Conservation (phyloP, 495 filamentous ascomycete species). For the Hypoxylon fragiforme region DNA sequence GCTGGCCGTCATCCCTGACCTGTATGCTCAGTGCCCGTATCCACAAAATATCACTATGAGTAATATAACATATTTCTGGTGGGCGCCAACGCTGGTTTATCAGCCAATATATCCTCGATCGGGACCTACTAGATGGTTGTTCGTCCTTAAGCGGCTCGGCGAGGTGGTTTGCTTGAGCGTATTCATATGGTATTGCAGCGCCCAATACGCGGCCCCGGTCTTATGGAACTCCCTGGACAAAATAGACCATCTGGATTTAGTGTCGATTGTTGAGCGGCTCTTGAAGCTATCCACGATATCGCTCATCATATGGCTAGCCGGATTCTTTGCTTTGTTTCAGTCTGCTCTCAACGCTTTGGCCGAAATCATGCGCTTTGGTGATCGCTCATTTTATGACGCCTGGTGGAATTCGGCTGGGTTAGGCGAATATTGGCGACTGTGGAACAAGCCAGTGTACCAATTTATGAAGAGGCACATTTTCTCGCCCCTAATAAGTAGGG, state of each 20-base stretch:
- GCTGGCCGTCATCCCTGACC: slow-evolving; percentile 65
- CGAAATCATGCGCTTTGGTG: slow-evolving; percentile 86
- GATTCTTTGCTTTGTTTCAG: slow-evolving; percentile 96
- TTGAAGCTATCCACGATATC: slow-evolving; percentile 95
- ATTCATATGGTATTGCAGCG: slow-evolving; percentile 90
- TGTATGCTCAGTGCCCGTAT: slow-evolving; percentile 85
- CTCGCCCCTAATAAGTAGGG: slow-evolving; percentile 78
- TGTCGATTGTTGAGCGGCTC: slow-evolving; percentile 81
- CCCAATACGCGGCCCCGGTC: slow-evolving; percentile 90
- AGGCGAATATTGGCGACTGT: slow-evolving; percentile 89
- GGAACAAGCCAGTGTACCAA: slow-evolving; percentile 95
- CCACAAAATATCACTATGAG: slow-evolving; percentile 83
- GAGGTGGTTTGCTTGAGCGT: slow-evolving; percentile 75
- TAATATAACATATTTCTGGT: slow-evolving; percentile 94
- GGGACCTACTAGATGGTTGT: slow-evolving; percentile 74
- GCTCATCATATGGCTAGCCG: slow-evolving; percentile 92
- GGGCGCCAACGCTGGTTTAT: slow-evolving; percentile 94
- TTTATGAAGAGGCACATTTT: slow-evolving; percentile 96
- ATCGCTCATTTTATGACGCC: slow-evolving; percentile 91
- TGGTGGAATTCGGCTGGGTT: slow-evolving; percentile 96
- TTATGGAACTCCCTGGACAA: slow-evolving; percentile 86
- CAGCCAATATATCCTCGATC: slow-evolving; percentile 94
- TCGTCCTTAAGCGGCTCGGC: slow-evolving; percentile 77
- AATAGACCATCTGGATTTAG: slow-evolving; percentile 77
- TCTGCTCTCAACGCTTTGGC: slow-evolving; percentile 85